Evolutionary conservation across 2,329 filamentous ascomycete genomes (phyloP).

Genomic region (Dendrostoma leiphaemia): DNA sequence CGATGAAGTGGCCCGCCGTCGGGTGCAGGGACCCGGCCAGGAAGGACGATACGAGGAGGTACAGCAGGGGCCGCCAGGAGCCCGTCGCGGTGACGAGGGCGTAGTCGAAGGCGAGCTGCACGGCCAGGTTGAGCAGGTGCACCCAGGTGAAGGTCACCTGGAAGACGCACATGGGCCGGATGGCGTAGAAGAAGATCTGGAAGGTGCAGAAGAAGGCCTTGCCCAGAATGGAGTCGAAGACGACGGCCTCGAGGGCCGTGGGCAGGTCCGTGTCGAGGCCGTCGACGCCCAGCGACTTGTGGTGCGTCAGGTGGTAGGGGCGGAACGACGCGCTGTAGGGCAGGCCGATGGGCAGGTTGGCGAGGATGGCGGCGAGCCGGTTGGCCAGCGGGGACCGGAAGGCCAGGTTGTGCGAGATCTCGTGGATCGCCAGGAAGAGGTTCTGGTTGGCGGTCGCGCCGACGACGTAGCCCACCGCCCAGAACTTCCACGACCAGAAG

Average conservation of each 20-base stretch:
- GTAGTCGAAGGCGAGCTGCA: conserved; percentile 77
- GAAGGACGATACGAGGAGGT: conserved; percentile 87
- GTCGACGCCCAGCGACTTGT: conserved; percentile 96
- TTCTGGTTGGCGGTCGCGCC: conserved; percentile 98
- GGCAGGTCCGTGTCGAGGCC: conserved; percentile 95
- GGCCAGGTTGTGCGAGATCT: conserved; percentile 96
- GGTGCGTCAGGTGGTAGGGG: conserved; percentile 97
- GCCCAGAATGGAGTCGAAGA: conserved; percentile 91
- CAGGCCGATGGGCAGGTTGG: conserved; percentile 92
- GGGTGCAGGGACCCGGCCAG: conserved; percentile 92
- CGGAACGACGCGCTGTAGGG: conserved; percentile 95
- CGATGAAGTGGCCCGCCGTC: conserved; percentile 95
- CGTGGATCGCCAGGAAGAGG: conserved; percentile 96
- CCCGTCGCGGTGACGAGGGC: conserved; percentile 56
- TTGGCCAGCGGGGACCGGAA: conserved; percentile 81
- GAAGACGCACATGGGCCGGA: conserved; percentile 94
- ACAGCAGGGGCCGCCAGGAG: conserved; percentile 67
- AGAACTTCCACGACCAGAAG: conserved; percentile 81
- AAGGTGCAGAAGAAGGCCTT: conserved; percentile 99
- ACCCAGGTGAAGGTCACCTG: conserved; percentile 81
- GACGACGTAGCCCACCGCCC: conserved; percentile 83
- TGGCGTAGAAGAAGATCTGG: conserved; percentile 97
- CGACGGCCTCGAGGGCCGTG: conserved; percentile 83
- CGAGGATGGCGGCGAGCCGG: conserved; percentile 83
- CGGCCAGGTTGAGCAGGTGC: conserved; percentile 76